Conservation (phyloP, 78 protist species). For the Acrasis kona region DNA sequence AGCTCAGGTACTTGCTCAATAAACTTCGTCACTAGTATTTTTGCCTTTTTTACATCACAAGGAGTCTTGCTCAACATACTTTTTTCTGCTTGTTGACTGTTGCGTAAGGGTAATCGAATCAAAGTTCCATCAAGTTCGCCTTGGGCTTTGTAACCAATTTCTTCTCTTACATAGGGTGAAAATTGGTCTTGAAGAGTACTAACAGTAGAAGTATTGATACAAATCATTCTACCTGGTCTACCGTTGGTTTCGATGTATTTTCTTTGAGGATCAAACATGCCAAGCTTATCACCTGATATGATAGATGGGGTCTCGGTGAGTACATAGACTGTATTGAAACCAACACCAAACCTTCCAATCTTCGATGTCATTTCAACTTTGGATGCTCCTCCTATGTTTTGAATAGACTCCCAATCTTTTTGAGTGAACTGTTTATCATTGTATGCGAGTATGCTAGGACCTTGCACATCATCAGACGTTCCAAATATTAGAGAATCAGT, state of each 20-base stretch:
- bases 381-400: neutral
- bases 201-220: too few relatives aligned
- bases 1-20: too few relatives aligned
- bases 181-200: too few relatives aligned
- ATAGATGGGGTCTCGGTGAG: slow-evolving; percentile 37
- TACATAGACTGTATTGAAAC: slow-evolving; percentile 46
- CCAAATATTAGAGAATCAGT: too few relatives aligned
- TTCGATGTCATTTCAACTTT: neutral
- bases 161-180: too few relatives aligned
- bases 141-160: too few relatives aligned
- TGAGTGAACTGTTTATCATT: slow-evolving; percentile 29
- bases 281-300: slow-evolving; percentile 1
- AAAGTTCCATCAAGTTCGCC: slow-evolving; percentile 16
- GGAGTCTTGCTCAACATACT: too few relatives aligned
- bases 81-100: slow-evolving; percentile 3
- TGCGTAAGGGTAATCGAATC: slow-evolving; percentile 49
- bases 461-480: too few relatives aligned
- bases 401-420: slow-evolving; percentile 13
- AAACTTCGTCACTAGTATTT: too few relatives aligned
- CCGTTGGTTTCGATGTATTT: too few relatives aligned
- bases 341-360: slow-evolving; percentile 46
- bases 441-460: slow-evolving; percentile 31
- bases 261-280: slow-evolving; percentile 44
- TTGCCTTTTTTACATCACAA: too few relatives aligned
- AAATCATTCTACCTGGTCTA: neutral